Evolutionary conservation across 192 early-diverging fungal genomes (phyloP), one percentile per base, ranked within the genome.

Genomic region (Radiomyces spectabilis): DNA sequence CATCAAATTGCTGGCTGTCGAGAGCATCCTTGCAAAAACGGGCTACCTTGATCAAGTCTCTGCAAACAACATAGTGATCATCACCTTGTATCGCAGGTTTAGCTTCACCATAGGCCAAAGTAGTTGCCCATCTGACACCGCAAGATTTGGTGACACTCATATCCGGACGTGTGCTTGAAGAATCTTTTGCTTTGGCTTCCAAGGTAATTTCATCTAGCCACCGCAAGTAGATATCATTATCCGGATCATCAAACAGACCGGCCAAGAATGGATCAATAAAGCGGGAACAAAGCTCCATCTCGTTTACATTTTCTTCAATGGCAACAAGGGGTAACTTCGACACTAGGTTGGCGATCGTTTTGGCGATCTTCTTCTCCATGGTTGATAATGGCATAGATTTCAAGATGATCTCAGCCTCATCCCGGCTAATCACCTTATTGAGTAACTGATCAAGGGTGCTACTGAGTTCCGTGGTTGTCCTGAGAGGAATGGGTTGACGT

Each of bases 221-320:
- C 24, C 49, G 1, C 2, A 51, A 2, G 33, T 34, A 51, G 1
- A 51, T 18, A 2, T 34, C 49, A 8, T 51, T 34, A 0, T 51
- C 49, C 10, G 34, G 49, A 16, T 51, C 49, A 7, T 51, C 49
- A 51, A 35, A 51, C 2, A 51, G 32, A 2, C 44, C 34, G 18
- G 16, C 1, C 3, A 51, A 51, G 9, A 51, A 51, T 15, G 49
- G 49, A 32, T 51, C 49, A 2, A 51, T 13, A 18, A 51, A 51
- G 8, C 49, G 49, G 1, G 15, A 27, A 18, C 30, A 34, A 5
- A 51, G 31, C 18, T 51, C 49, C 7, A 34, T 5, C 31, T 51
- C 49, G 21, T 51, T 51, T 1, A 51, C 32, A 51, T 51, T 34
- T 34, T 51, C 49, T n/a, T 51, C 49, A 1, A 51, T 33, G 1